Evolutionary conservation across 2,329 filamentous ascomycete species (phyloP).

Genomic region (Sarocladium oryzae): DNA sequence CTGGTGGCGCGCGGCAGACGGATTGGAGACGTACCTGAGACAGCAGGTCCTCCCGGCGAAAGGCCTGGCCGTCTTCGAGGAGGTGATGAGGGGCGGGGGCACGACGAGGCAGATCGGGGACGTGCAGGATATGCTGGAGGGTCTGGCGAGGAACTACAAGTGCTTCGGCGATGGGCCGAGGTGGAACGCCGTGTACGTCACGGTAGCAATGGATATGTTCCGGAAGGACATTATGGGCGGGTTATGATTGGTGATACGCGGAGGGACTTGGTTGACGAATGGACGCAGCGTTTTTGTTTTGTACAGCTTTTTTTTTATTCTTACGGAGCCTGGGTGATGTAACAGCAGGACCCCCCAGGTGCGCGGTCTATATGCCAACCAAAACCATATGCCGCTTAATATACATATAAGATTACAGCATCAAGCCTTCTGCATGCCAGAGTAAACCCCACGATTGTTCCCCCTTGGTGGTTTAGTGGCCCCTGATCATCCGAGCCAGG

Average conservation of each 20-base stretch:
- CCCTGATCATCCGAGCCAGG: constrained; percentile 34
- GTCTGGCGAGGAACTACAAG: constrained; percentile 1
- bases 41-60: constrained; percentile 1
- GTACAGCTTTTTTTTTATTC: background rate
- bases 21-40: background rate
- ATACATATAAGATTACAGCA: constrained; percentile 9
- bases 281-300: background rate
- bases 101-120: background rate
- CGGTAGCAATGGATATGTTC: constrained; percentile 17
- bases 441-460: no score
- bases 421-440: constrained; percentile 4
- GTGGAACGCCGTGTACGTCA: constrained; percentile 18
- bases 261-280: background rate
- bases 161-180: constrained; percentile 20
- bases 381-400: constrained; percentile 1
- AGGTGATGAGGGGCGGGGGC: background rate
- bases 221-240: constrained; percentile 5
- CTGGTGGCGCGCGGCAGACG: constrained; percentile 8
- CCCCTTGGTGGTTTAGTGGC: no score
- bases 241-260: background rate
- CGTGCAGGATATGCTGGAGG: background rate
- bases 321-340: background rate
- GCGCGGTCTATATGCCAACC: constrained; percentile 5
- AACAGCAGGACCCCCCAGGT: background rate
- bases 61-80: background rate